These are phyloP conservation scores for Hirschioporus abietinus DNA, from an alignment of 768 basidiomycete genomes.

Conservation along the genomic window DNA sequence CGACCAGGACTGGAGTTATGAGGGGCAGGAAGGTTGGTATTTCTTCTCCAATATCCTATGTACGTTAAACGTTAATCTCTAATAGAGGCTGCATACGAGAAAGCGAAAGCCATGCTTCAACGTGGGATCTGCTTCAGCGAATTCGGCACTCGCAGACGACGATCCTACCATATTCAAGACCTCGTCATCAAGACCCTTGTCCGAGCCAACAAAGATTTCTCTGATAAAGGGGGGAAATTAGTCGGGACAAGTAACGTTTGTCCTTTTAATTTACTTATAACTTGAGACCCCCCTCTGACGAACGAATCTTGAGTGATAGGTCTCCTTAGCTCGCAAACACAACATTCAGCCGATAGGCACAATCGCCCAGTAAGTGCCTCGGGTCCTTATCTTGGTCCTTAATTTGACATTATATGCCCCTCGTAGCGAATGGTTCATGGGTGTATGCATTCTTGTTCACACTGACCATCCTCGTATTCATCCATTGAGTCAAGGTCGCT, in stretches of 20 bases:
- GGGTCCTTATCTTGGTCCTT: not conserved
- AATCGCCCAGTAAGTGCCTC: conserved; percentile 69
- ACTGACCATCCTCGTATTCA: not conserved
- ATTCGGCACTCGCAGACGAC: conserved; percentile 80
- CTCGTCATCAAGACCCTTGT: conserved; percentile 65
- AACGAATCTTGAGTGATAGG: conserved; percentile 35
- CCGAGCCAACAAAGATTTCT: conserved; percentile 50
- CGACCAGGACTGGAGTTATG: conserved; percentile 78
- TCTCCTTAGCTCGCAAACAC: conserved; percentile 79
- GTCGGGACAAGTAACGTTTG: conserved; percentile 87
- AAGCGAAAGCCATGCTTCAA: conserved; percentile 58
- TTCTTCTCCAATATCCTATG: not conserved
- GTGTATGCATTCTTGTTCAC: conserved; percentile 35
- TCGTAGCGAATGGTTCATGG: conserved; percentile 87
- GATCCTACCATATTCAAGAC: conserved; percentile 73
- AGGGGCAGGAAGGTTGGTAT: conserved; percentile 67
- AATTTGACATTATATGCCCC: not conserved
- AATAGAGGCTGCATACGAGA: conserved; percentile 66
- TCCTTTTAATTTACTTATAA: conserved; percentile 1
- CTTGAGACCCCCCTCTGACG: conserved; percentile 1
- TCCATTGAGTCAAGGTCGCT: conserved; percentile 48
- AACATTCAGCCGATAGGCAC: conserved; percentile 66
- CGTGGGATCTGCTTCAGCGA: conserved; percentile 74
- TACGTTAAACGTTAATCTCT: not conserved
- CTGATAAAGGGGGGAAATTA: conserved; percentile 46